These are phyloP conservation scores for Parathielavia appendiculata DNA, from an alignment of 495 filamentous ascomycete species.

Conservation along the genomic window DNA sequence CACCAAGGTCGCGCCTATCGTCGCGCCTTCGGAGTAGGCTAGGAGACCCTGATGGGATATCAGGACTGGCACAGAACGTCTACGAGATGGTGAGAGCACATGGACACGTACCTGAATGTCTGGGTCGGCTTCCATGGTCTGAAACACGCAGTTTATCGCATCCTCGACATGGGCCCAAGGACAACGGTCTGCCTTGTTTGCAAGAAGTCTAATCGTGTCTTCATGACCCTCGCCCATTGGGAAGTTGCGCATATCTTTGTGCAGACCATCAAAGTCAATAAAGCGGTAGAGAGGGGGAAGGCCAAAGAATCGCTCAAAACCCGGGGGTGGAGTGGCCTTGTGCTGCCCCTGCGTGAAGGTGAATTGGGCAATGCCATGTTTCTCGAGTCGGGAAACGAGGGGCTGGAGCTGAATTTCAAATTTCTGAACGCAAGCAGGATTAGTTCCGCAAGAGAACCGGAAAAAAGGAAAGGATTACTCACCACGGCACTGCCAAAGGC, in stretches of 20 bases:
- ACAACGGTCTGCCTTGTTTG: conserved; percentile 21
- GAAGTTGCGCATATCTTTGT: conserved; percentile 47
- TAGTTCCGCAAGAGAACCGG: no score
- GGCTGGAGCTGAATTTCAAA: conserved; percentile 51
- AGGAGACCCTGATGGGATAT: conserved; percentile 34
- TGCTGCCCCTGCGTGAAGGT: conserved; percentile 45
- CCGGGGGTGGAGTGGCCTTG: conserved; percentile 41
- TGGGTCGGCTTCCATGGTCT: conserved; percentile 35
- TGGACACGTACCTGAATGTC: conserved; percentile 24
- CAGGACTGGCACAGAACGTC: no score
- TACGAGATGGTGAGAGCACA: no score
- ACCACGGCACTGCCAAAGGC: conserved; percentile 39
- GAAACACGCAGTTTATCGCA: conserved; percentile 34
- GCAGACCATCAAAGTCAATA: conserved; percentile 41
- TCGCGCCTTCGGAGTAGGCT: conserved; percentile 53
- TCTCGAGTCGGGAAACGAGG: conserved; percentile 42
- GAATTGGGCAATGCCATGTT: conserved; percentile 42
- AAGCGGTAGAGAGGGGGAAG: conserved; percentile 49
- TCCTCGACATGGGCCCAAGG: conserved; percentile 21
- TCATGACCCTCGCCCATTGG: conserved; percentile 45
- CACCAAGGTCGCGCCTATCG: conserved; percentile 46
- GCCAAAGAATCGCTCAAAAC: conserved; percentile 51
- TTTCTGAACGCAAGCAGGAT: no score
- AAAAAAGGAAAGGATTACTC: no score
- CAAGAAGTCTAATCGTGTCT: conserved; percentile 44